Percentiles rank a stretch among this genome's conserved stretches.
Evolutionary conservation across 306 rosid species (phyloP).

Genomic region (Styphnolobium japonicum): DNA sequence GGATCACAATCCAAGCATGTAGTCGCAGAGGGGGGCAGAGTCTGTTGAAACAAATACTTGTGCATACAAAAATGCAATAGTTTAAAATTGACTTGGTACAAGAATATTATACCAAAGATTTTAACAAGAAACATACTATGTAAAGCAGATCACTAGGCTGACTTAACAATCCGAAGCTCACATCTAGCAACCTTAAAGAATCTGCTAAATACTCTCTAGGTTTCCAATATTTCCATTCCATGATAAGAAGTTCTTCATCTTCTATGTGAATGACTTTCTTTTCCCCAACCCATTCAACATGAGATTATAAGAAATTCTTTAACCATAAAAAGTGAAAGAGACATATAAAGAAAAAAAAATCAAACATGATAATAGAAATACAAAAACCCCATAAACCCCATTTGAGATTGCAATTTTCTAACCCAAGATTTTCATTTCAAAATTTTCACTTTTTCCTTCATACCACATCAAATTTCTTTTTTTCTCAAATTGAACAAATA

Average conservation of each 20-base stretch:
- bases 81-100: no score
- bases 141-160: background rate
- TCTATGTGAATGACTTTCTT: constrained; percentile 57
- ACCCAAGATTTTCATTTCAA: no score
- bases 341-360: no score
- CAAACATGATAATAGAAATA: no score
- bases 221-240: constrained; percentile 65
- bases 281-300: constrained; percentile 36
- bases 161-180: constrained; percentile 68
- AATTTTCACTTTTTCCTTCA: no score
- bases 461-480: no score
- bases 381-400: no score
- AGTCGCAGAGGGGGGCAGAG: no score
- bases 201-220: constrained; percentile 58
- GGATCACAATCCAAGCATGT: constrained; percentile 65
- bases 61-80: constrained; percentile 6
- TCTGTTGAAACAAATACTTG: constrained; percentile 65
- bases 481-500: no score
- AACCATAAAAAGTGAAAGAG: no score
- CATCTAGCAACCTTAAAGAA: constrained; percentile 62
- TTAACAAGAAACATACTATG: background rate
- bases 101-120: background rate
- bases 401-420: no score
- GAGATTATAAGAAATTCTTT: no score
- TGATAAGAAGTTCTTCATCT: constrained; percentile 62